Evolutionary conservation across 164 flowering plant species (phyloP).

Genomic region (Litsea cubeba): DNA sequence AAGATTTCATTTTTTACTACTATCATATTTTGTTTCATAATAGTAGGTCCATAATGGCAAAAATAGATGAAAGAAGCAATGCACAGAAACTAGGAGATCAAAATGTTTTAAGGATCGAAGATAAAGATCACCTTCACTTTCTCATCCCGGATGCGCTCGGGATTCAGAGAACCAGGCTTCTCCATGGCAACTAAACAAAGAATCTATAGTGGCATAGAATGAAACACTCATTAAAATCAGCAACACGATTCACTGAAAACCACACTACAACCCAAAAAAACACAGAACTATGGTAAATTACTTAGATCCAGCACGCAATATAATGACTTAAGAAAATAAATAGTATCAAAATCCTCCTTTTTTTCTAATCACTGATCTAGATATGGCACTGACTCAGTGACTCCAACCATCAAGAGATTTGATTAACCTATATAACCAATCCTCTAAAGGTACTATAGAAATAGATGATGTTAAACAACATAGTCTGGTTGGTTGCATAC

Average conservation of each 20-base stretch:
- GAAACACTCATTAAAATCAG: neutral
- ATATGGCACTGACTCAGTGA: neutral
- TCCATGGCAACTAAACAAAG: conserved; percentile 97
- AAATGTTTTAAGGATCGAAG: neutral
- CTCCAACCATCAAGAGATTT: neutral
- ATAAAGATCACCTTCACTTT: conserved; percentile 83
- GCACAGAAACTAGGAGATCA: neutral
- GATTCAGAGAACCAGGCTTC: conserved; percentile 83
- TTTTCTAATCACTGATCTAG: neutral
- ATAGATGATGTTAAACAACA: neutral
- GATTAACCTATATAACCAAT: neutral
- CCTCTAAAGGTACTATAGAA: neutral
- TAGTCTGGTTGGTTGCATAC: neutral
- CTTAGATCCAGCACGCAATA: neutral
- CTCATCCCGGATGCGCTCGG: conserved; percentile 98
- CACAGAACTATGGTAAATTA: neutral
- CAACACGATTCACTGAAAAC: conserved; percentile 1
- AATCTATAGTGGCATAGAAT: conserved; percentile 45
- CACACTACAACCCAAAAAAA: too few relatives aligned
- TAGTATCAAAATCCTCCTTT: neutral
- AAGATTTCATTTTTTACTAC: neutral
- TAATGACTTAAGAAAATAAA: neutral
- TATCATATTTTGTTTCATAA: neutral
- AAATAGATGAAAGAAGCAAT: neutral
- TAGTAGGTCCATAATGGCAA: neutral